Percentiles rank a stretch among this genome's conserved stretches.
Conservation (phyloP, 2,329 filamentous ascomycete genomes). For the Aspergillus brunneoviolaceus region DNA sequence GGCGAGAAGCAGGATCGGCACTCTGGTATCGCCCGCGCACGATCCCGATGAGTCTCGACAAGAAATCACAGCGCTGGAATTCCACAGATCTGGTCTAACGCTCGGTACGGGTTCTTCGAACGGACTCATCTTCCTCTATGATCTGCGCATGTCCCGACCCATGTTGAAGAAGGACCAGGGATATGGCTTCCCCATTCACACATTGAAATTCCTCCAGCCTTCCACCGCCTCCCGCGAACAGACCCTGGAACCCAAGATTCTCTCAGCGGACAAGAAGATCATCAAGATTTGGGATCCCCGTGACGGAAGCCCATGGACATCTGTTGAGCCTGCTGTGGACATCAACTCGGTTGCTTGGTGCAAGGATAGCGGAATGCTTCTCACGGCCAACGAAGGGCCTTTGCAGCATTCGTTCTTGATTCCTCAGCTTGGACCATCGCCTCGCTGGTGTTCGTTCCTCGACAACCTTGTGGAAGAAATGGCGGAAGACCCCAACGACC, state of each 20-base stretch:
- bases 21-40: conserved; percentile 61
- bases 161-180: conserved; percentile 92
- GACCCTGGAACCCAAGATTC: conserved; percentile 67
- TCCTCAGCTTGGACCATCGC: conserved; percentile 87
- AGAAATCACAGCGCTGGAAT: conserved; percentile 84
- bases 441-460: conserved; percentile 93
- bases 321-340: conserved; percentile 90
- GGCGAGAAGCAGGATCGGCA: conserved; percentile 75
- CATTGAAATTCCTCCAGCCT: conserved; percentile 64
- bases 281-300: conserved; percentile 94
- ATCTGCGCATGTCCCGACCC: conserved; percentile 82
- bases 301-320: conserved; percentile 87
- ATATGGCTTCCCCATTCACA: conserved; percentile 89
- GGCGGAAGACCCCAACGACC: conserved; percentile 75
- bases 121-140: conserved; percentile 86
- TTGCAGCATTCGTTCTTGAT: conserved; percentile 96
- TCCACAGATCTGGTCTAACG: conserved; percentile 78
- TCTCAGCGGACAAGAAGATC: conserved; percentile 90
- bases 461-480: conserved; percentile 99
- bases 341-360: conserved; percentile 94
- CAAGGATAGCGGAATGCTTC: conserved; percentile 86
- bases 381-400: conserved; percentile 94
- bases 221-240: conserved; percentile 73
- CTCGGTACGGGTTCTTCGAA: conserved; percentile 84
- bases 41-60: conserved; percentile 44